Conservation (phyloP, 2,329 filamentous ascomycete species). For the Sporothrix schenckii region DNA sequence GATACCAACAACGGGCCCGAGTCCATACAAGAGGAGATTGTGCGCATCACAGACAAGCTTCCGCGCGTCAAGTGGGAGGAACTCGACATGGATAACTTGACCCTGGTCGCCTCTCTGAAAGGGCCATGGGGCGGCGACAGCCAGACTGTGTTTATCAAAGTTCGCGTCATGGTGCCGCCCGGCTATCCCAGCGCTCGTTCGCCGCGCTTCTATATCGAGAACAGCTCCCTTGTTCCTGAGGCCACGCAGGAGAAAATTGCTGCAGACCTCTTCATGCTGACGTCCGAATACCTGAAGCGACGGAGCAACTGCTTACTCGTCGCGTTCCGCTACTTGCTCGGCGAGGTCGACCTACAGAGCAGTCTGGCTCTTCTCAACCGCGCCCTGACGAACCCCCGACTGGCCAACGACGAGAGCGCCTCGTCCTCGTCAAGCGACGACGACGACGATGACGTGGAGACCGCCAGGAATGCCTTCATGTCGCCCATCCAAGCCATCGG, state of each 20-base stretch:
- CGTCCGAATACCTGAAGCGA: conserved; percentile 57
- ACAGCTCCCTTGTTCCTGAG: conserved; percentile 63
- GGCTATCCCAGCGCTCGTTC: conserved; percentile 61
- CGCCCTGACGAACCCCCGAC: conserved; percentile 50
- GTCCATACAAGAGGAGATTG: conserved; percentile 65
- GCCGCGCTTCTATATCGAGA: conserved; percentile 63
- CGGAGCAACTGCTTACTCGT: conserved; percentile 66
- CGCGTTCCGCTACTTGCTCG: conserved; percentile 64
- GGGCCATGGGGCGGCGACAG: conserved; percentile 64
- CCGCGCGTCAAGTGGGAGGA: conserved; percentile 67
- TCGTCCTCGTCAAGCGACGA: conserved; percentile 50
- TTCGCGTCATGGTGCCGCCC: conserved; percentile 62
- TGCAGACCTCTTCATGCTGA: conserved; percentile 60
- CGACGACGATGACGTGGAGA: conserved; percentile 68
- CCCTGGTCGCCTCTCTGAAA: conserved; percentile 62
- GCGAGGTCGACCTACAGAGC: conserved; percentile 62
- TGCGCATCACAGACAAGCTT: conserved; percentile 63
- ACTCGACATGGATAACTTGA: conserved; percentile 64
- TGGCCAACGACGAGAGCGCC: conserved; percentile 64
- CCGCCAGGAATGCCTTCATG: conserved; percentile 34
- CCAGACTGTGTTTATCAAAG: conserved; percentile 63
- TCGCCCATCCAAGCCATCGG: conserved; percentile 9
- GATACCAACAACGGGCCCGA: conserved; percentile 66
- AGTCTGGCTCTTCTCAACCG: conserved; percentile 63
- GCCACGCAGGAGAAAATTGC: conserved; percentile 58